Base-by-base conservation (phyloP, 2,329 filamentous ascomycete genomes). In the Nigrospora osmanthi region DNA sequence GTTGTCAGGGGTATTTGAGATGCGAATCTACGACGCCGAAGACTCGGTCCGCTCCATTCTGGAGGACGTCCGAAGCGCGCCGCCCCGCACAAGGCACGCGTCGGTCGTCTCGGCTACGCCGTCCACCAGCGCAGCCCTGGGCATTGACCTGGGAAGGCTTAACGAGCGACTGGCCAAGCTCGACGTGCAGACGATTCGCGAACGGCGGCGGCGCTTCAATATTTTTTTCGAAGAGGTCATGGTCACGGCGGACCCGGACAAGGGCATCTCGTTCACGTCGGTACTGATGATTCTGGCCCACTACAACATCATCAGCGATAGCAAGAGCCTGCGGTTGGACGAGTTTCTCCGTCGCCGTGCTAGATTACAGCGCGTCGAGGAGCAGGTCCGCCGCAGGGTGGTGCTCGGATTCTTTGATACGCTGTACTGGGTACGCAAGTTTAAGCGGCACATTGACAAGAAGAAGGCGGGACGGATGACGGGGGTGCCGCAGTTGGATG, bases 251-350 rank as follows among this genome's bases (percentile, higher is more conserved):
- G 90, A 98, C 62, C 86, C 85, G 1, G 88, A 94, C 57, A 79
- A 80, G 50, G 93, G 93, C 40, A 94, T 98, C 48, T 85, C 87
- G 1, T 98, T 98, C 63, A 93, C 89, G 3, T 84, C 85, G 7
- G 85, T 96, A 17, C 74, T 98, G 42, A 93, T 98, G 85, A 94
- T 95, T 49, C 73, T 98, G 46, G 91, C 94, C 32, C 93, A 98
- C 65, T 95, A 98, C 74, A 98, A 97, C 58, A 89, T 98, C 58
- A 98, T 98, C 62, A 95, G 85, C 54, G 93, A 98, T 65, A 96
- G 85, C 70, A 96, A 96, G 73, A 95, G 89, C 65, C 70, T 98
- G 59, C 89, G 88, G 49, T 77, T 98, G 3, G 93, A 98, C 58
- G 93, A 98, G 61, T 98, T 95, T 63, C 68, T 98, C 46, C 85